phyloP scores from a whole-genome alignment of 164 flowering plant species.

The Paratinospora sagittata region DNA sequence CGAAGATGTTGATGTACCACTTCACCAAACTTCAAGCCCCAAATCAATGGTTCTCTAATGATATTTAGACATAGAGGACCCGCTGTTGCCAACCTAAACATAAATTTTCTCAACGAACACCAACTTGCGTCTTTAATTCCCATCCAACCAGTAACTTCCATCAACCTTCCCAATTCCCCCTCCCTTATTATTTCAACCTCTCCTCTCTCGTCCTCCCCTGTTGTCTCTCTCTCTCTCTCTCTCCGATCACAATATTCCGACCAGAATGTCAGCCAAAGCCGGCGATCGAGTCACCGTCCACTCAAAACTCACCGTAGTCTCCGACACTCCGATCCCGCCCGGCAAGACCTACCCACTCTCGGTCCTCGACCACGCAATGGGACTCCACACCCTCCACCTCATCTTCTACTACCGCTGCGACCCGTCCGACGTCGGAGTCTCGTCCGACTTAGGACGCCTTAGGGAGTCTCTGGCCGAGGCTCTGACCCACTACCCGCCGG shows the following conservation, averaged over 20 bases:
- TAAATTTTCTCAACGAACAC: slow-evolving; percentile 3
- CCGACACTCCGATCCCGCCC: slow-evolving; percentile 44
- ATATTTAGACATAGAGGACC: no score
- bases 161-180: neutral
- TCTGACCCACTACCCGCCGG: slow-evolving; percentile 43
- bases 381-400: slow-evolving; percentile 44
- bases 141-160: neutral
- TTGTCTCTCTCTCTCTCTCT: no score
- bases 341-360: slow-evolving; percentile 41
- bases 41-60: no score
- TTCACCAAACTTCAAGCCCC: no score
- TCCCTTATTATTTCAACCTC: no score
- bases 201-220: neutral
- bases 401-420: slow-evolving; percentile 47
- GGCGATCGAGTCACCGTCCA: slow-evolving; percentile 24
- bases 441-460: slow-evolving; percentile 26
- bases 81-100: neutral
- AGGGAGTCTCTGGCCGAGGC: slow-evolving; percentile 40
- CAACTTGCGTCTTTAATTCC: neutral
- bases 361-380: slow-evolving; percentile 54
- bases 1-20: no score
- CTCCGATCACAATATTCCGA: no score
- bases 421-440: slow-evolving; percentile 10
- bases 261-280: slow-evolving; percentile 2
- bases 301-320: slow-evolving; percentile 53